Base-by-base conservation (phyloP, 2,329 filamentous ascomycete species). In the Thielaviopsis cerberus region DNA sequence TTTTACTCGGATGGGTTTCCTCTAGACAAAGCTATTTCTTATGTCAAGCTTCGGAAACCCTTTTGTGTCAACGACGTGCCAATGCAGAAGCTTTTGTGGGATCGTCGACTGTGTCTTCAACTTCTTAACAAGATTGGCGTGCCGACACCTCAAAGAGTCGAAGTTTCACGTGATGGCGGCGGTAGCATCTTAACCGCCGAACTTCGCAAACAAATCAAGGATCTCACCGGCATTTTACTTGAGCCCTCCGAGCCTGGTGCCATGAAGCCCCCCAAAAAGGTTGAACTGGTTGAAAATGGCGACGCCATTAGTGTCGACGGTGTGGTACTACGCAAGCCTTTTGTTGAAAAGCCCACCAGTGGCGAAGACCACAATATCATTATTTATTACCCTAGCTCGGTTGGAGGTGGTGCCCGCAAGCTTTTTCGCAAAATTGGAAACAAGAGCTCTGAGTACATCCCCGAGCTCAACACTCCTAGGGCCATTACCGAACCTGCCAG, bases 1-100 rank as follows among this genome's bases (percentile, higher is more conserved):
- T 98, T 98, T 72, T 98, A 97, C 71, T 97, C 91, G 0, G 91
- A 96, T 69, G 92, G 92, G 0, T 98, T 98, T 64, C 92, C 92
- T 0, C 73, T 98, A 53, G 90, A 97, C 63, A 98, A 98, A 69
- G 92, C 94, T 4, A 94, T 98, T 65, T 88, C 89, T 34, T 98
- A 98, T 69, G 88, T 89, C 62, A 88, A 89, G 66, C 79, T 94
- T 11, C 83, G 92, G 58, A 94, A 94, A 67, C 92, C 92, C 0
- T 97, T 96, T 65, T 96, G 91, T 67, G 90, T 98, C 67, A 98
- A 98, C 67, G 91, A 98, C 69, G 76, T 98, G 51, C 87, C 89
- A 0, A 96, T 98, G 88, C 92, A 98, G 69, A 90, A 94, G 69
- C 82, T 98, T 5, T 74, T 98, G 2, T 98, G 92, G 92, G 92